Evolutionary conservation across 2,329 filamentous ascomycete species (phyloP), one percentile per base, ranked within the genome.

Genomic region (Raffaelea ambrosiae): DNA sequence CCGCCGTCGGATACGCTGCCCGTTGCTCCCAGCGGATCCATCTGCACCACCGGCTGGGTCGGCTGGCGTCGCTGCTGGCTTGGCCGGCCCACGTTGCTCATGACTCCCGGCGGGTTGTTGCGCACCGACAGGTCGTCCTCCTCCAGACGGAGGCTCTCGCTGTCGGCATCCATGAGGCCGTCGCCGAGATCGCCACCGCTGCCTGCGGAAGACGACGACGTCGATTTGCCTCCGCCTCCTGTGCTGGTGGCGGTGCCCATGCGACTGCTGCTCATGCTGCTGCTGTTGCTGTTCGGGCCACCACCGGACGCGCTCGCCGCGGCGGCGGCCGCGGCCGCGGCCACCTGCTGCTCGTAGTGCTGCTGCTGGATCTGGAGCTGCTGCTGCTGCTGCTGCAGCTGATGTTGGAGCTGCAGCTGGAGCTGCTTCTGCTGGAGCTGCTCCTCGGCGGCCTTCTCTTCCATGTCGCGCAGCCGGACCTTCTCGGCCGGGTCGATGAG

Each of bases 401-500:
- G 44, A n/a, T 46, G 44, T 3, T 61, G 59, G 44, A 55, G 50
- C 20, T 54, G 55, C 20, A 55, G 54, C 47, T 63, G 61, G 18
- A 46, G 48, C 39, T 54, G 51, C 39, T 49, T 43, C 4, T 61
- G 60, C 43, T 61, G 63, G 26, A 62, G 63, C 39, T 61, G 57
- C 40, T 62, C 56, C 46, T 64, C 63, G 46, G 51, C 56, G 2
- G 48, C 51, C 59, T 70, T 69, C 21, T 66, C 59, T 58, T 77
- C 72, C 42, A 76, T 56, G 54, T 77, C 73, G 41, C 62, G 65
- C 45, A 77, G 58, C 35, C 79, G 66, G 55, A 71, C 66, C 67
- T 83, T 83, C 64, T 83, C 79, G 14, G 73, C 70, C 0, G 70
- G 66, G 50, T 84, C 80, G 22, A 83, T 70, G 20, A 84, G 61